Conservation (phyloP, 768 basidiomycete species). For the Artomyces pyxidatus region DNA sequence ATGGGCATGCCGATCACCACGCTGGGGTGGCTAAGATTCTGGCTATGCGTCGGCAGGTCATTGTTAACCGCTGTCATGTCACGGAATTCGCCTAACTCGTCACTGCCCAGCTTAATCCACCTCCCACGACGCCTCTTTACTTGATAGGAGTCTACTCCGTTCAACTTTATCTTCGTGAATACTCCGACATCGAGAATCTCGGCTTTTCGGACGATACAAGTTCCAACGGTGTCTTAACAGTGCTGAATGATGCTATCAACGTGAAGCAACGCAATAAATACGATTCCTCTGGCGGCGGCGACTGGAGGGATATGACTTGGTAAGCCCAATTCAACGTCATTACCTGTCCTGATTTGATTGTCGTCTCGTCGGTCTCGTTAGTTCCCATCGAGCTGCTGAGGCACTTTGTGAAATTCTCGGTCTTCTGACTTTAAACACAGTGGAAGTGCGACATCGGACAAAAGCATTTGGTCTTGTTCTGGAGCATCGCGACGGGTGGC, state of each 20-base stretch:
- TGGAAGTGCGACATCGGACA: constrained; percentile 14
- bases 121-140: constrained; percentile 56
- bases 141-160: constrained; percentile 53
- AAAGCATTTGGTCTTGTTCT: constrained; percentile 12
- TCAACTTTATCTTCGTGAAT: constrained; percentile 65
- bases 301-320: neutral
- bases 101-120: constrained; percentile 49
- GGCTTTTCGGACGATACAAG: constrained; percentile 42
- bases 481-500: constrained; percentile 14
- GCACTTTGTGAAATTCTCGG: constrained; percentile 13
- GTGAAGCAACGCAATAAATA: no score
- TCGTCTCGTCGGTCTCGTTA: neutral
- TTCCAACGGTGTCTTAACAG: constrained; percentile 41
- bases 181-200: constrained; percentile 61
- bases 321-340: neutral
- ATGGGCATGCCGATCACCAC: constrained; percentile 92
- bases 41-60: constrained; percentile 58
- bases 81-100: neutral
- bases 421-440: constrained; percentile 5
- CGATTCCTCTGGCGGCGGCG: neutral
- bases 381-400: constrained; percentile 10
- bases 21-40: constrained; percentile 73
- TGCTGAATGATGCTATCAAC: constrained; percentile 26
- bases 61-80: neutral
- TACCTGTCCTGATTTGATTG: neutral